These are phyloP conservation scores for Ascoidea tarda DNA, from an alignment of 805 yeast species.

Conservation along the genomic window DNA sequence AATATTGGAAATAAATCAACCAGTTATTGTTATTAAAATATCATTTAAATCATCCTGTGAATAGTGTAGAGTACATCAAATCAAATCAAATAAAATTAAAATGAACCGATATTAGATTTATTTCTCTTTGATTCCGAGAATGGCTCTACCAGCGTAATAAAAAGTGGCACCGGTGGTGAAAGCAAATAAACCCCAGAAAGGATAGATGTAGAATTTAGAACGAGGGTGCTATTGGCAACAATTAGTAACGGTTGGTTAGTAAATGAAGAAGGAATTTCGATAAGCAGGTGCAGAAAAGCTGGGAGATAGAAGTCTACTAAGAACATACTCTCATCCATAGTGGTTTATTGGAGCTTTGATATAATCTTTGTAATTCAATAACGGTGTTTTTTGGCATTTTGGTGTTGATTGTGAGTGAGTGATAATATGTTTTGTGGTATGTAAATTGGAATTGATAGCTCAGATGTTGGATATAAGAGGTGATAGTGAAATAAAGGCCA, in stretches of 20 bases:
- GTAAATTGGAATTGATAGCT: no score
- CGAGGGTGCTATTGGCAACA: slow-evolving; percentile 25
- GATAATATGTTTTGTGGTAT: no score
- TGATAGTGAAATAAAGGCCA: no score
- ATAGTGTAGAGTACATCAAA: no score
- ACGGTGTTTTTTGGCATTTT: slow-evolving; percentile 21
- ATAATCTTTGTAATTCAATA: slow-evolving; percentile 43
- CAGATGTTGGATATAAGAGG: no score
- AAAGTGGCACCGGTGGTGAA: slow-evolving; percentile 43
- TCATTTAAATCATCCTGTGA: no score
- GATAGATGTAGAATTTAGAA: slow-evolving; percentile 52
- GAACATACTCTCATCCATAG: slow-evolving; percentile 30
- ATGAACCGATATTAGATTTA: neutral
- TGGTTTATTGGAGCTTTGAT: slow-evolving; percentile 43
- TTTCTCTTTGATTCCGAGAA: slow-evolving; percentile 46
- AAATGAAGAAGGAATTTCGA: neutral
- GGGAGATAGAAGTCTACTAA: neutral
- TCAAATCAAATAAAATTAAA: neutral
- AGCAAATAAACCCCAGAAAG: slow-evolving; percentile 57
- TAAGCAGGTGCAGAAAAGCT: slow-evolving; percentile 1
- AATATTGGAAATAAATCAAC: no score
- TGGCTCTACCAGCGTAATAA: slow-evolving; percentile 59
- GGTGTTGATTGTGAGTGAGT: no score
- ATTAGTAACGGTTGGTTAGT: neutral
- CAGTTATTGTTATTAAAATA: no score